A percentile compares a stretch with the other conserved stretches of the same genome.
phyloP scores from a whole-genome alignment of 768 basidiomycete species.

The Termitomyces sp. region DNA sequence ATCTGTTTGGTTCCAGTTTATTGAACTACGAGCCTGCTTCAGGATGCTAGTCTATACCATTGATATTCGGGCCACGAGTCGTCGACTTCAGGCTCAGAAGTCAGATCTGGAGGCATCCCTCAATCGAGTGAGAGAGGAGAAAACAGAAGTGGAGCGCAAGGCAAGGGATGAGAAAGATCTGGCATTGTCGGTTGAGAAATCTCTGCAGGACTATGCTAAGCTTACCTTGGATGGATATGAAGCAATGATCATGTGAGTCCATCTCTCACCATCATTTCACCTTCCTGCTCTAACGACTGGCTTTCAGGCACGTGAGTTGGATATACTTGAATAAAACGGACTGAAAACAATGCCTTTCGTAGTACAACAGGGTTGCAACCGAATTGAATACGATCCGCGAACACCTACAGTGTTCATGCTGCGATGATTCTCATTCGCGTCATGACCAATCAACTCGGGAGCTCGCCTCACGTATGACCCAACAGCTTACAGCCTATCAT shows the following conservation, averaged over 20 bases:
- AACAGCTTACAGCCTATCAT: slow-evolving; percentile 19
- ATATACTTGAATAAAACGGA: background rate
- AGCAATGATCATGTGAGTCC: slow-evolving; percentile 34
- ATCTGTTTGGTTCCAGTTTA: slow-evolving; percentile 29
- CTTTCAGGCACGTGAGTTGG: slow-evolving; percentile 26
- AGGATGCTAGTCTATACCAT: slow-evolving; percentile 45
- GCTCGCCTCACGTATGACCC: slow-evolving; percentile 6
- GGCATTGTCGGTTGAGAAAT: slow-evolving; percentile 45
- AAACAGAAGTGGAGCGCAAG: slow-evolving; percentile 27
- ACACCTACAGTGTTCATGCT: background rate
- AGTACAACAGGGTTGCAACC: slow-evolving; percentile 29
- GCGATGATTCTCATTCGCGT: background rate
- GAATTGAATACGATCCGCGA: slow-evolving; percentile 23
- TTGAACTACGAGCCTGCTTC: slow-evolving; percentile 43
- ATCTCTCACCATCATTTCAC: background rate
- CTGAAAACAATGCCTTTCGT: slow-evolving; percentile 2
- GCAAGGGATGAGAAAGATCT: slow-evolving; percentile 46
- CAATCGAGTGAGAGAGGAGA: slow-evolving; percentile 26
- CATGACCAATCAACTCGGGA: slow-evolving; percentile 3
- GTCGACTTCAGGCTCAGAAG: slow-evolving; percentile 29
- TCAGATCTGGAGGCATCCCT: slow-evolving; percentile 25
- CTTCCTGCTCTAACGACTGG: background rate
- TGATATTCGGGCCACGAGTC: slow-evolving; percentile 30
- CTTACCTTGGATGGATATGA: slow-evolving; percentile 39
- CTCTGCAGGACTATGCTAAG: slow-evolving; percentile 46